phyloP scores from a whole-genome alignment of 352 stramenopile genomes.

The Globisporangium nodosum region DNA sequence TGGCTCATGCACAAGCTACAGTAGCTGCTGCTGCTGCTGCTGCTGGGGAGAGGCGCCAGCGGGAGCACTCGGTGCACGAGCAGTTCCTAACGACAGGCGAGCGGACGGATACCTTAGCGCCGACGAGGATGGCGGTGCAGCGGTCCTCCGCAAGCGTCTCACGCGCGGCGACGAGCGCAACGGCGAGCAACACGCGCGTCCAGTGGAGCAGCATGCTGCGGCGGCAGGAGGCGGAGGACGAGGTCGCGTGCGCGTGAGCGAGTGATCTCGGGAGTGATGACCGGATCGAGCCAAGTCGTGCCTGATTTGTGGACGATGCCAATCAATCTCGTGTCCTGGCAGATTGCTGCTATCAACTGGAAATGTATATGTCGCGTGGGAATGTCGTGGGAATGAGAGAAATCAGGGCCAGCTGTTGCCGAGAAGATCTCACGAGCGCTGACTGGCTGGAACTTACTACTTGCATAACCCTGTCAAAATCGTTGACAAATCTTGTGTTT shows the following conservation, averaged over 20 bases:
- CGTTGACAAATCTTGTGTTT: neutral
- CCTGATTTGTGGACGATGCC: neutral
- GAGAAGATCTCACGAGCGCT: neutral
- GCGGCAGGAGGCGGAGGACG: neutral
- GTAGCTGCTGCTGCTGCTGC: neutral
- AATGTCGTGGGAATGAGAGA: neutral
- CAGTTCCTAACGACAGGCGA: neutral
- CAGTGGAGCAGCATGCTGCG: slow-evolving; percentile 1
- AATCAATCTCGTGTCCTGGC: neutral
- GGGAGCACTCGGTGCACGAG: too few relatives aligned
- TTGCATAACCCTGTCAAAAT: neutral
- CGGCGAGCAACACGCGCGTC: slow-evolving; percentile 9
- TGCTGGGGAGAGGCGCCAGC: neutral
- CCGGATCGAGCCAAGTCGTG: neutral
- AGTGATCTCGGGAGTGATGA: slow-evolving; percentile 5
- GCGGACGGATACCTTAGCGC: slow-evolving; percentile 39
- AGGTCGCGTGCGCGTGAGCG: neutral
- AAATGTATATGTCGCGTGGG: neutral
- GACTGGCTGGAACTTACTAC: neutral
- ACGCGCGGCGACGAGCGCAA: slow-evolving; percentile 17
- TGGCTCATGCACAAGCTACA: neutral
- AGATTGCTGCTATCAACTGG: neutral
- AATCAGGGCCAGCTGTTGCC: neutral
- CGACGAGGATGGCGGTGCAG: slow-evolving; percentile 78
- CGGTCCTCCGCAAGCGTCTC: slow-evolving; percentile 36